Base-by-base conservation (phyloP, 768 basidiomycete genomes). In the Serendipita sp. region DNA sequence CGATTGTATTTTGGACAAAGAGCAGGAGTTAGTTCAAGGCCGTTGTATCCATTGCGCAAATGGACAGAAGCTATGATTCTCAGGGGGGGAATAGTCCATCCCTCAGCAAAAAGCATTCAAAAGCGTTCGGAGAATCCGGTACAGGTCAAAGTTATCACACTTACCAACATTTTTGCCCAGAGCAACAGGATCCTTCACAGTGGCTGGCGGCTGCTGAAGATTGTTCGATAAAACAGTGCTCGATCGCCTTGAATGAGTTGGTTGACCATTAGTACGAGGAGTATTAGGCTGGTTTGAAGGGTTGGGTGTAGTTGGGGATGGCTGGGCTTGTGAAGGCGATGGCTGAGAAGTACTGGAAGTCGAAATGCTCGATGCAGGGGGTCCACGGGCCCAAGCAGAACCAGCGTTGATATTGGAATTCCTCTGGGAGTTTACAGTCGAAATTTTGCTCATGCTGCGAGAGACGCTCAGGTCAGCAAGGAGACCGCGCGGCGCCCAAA, bases 401-500 rank as follows among this genome's bases (percentile, higher is more conserved):
- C 23, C 23, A 23, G 52, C 52, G 52, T 53, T 53, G 10, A 27
- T 53, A 53, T 11, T 13, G 16, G 29, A 31, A 27, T 53, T 53
- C 52, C 52, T 15, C 31, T 15, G 52, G 29, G 52, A 16, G 52
- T 53, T 53, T 53, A 31, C 52, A 53, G 52, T 53, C 52, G 52
- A 53, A 27, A 53, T 53, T 53, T 53, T 53, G 52, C 52, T 53
- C 52, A 53, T 53, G 52, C 52, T 53, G 52, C 52, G 16, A 27
- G 52, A 11, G 52, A 53, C 52, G 52, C 52, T 53, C 52, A 53
- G 52, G 13, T 53, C 52, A 53, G 52, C 52, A 53, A 11, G 13
- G 29, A 11, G 27, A 31, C 52, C 52, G 52, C 52, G 52, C 13
- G 52, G 52, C 52, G 44, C 31, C 16, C 52, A 53, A 29, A 11